Percentiles rank a stretch among this genome's conserved stretches.
These are phyloP conservation scores for Magnusiomyces ingens DNA, from an alignment of 1,139 yeast genomes.

Conservation along the genomic window DNA sequence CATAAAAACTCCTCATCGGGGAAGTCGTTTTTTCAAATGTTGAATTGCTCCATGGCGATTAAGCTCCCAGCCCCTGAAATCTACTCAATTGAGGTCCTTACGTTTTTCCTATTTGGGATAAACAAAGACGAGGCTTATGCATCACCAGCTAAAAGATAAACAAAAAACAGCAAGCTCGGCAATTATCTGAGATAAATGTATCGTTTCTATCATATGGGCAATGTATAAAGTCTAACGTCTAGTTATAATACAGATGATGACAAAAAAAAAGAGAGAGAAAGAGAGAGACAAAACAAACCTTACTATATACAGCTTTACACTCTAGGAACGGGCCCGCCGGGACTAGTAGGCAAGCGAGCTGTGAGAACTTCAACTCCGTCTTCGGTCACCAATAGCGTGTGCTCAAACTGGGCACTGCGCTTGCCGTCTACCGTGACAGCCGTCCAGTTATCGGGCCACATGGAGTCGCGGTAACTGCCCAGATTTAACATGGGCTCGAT, in stretches of 20 bases:
- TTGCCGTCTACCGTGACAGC: constrained; percentile 83
- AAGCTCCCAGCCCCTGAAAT: not conserved
- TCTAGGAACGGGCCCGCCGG: constrained; percentile 81
- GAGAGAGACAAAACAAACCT: not conserved
- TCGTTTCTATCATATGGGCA: not conserved
- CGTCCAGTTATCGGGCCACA: constrained; percentile 99
- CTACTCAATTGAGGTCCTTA: not conserved
- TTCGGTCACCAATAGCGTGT: constrained; percentile 86
- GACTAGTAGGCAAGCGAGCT: constrained; percentile 68
- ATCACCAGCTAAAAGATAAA: too few species aligned
- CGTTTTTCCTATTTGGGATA: not conserved
- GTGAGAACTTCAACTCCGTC: constrained; percentile 89
- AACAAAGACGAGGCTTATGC: not conserved
- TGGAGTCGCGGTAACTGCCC: constrained; percentile 73
- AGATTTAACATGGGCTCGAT: constrained; percentile 96
- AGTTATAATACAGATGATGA: not conserved
- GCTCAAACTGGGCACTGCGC: constrained; percentile 88
- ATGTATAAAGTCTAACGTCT: not conserved
- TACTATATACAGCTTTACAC: constrained; percentile 22
- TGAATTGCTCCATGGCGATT: not conserved
- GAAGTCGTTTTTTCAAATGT: not conserved
- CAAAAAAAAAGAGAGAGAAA: not conserved
- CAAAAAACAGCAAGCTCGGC: too few species aligned
- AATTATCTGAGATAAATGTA: not conserved
- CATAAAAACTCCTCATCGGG: not conserved